These are phyloP conservation scores for Ophiocordyceps sinensis DNA, from an alignment of 2,329 filamentous ascomycete genomes.

Conservation along the genomic window DNA sequence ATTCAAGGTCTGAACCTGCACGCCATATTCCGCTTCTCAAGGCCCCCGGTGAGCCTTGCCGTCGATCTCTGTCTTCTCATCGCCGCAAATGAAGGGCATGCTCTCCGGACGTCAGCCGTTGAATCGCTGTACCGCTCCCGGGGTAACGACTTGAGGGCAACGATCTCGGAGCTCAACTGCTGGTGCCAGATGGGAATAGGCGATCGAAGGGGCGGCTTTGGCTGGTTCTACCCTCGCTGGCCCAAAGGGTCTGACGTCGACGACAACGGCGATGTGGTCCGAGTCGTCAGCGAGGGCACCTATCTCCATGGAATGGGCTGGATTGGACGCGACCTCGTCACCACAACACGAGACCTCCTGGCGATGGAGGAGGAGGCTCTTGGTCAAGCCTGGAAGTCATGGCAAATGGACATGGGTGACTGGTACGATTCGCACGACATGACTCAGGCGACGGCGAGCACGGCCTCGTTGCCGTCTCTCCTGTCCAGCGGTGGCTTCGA, in stretches of 20 bases:
- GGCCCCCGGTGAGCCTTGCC: slow-evolving; percentile 51
- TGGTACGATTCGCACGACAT: slow-evolving; percentile 30
- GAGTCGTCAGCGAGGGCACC: slow-evolving; percentile 69
- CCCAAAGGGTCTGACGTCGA: slow-evolving; percentile 58
- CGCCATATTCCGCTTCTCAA: slow-evolving; percentile 64
- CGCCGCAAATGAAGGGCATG: slow-evolving; percentile 80
- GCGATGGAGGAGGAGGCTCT: slow-evolving; percentile 47
- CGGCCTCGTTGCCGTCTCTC: slow-evolving; percentile 2
- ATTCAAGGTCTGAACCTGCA: slow-evolving; percentile 62
- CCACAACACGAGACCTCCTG: slow-evolving; percentile 17
- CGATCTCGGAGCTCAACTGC: slow-evolving; percentile 74
- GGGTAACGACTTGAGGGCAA: slow-evolving; percentile 59
- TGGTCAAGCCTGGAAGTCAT: slow-evolving; percentile 51
- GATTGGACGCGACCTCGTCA: slow-evolving; percentile 47
- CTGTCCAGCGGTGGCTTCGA: slow-evolving; percentile 11
- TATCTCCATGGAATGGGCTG: slow-evolving; percentile 68
- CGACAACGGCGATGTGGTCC: slow-evolving; percentile 49
- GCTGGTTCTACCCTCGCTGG: slow-evolving; percentile 77
- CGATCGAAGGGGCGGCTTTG: slow-evolving; percentile 71
- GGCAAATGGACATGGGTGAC: slow-evolving; percentile 48
- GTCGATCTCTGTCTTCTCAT: slow-evolving; percentile 70
- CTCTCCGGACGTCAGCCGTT: slow-evolving; percentile 53
- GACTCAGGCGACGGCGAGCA: slow-evolving; percentile 21
- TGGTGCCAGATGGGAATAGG: slow-evolving; percentile 97
- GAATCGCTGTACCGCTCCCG: slow-evolving; percentile 56